A percentile compares a stretch with the other conserved stretches of the same genome.
These are phyloP conservation scores for Moesziomyces globuligerus DNA, from an alignment of 1,284 basidiomycete genomes.

Conservation along the genomic window DNA sequence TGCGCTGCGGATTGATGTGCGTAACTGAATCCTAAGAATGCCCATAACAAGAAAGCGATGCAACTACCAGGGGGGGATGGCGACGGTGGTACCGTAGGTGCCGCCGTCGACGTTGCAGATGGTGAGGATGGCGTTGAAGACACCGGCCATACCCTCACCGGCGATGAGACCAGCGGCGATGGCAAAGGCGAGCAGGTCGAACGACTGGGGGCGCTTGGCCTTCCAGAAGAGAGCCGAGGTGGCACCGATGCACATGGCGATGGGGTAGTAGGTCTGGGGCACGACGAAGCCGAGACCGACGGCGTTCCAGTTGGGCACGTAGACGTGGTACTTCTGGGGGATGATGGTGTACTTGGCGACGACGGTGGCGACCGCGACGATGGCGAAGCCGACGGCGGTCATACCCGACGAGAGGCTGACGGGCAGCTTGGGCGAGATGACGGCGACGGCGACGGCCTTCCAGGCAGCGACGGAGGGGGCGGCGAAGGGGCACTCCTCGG, in stretches of 20 bases:
- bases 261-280: constrained; percentile 58
- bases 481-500: constrained; percentile 72
- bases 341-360: constrained; percentile 72
- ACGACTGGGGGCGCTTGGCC: constrained; percentile 68
- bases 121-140: constrained; percentile 72
- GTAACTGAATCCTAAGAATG: too few relatives aligned
- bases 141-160: constrained; percentile 77
- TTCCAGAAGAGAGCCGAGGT: constrained; percentile 70
- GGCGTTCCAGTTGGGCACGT: constrained; percentile 77
- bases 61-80: constrained; percentile 51
- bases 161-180: constrained; percentile 75
- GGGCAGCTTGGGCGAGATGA: constrained; percentile 64
- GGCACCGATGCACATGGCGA: constrained; percentile 64
- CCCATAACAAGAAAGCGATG: constrained; percentile 10
- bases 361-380: constrained; percentile 71
- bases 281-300: constrained; percentile 74
- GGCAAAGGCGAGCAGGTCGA: constrained; percentile 74
- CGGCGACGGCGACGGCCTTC: constrained; percentile 75
- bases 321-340: constrained; percentile 72
- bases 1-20: too few relatives aligned
- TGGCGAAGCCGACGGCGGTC: constrained; percentile 73
- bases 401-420: constrained; percentile 69
- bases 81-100: constrained; percentile 39
- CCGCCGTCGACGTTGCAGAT: constrained; percentile 51
- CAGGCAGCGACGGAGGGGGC: constrained; percentile 75